Conservation (phyloP, 2,329 filamentous ascomycete species). For the Calonectria leucothoes region DNA sequence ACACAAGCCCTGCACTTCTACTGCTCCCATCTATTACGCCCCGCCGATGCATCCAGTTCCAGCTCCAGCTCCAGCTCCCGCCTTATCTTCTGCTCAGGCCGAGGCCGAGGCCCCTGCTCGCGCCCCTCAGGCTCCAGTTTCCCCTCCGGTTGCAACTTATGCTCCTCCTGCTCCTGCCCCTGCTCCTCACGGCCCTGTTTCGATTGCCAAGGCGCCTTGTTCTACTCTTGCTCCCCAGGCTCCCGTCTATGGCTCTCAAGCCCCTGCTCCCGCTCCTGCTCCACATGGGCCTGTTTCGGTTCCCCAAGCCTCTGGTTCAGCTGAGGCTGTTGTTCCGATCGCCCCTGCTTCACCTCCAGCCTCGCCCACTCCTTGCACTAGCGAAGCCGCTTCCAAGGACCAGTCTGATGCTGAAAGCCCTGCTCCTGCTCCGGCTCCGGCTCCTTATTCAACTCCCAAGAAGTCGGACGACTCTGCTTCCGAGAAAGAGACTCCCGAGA, state of each 20-base stretch:
- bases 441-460: neutral
- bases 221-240: neutral
- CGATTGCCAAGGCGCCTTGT: neutral
- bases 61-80: neutral
- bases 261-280: neutral
- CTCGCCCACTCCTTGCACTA: neutral
- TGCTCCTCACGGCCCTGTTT: neutral
- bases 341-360: neutral
- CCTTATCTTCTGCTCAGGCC: neutral
- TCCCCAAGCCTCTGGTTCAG: neutral
- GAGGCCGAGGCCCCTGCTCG: neutral
- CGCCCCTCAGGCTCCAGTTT: neutral
- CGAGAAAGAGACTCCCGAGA: neutral
- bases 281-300: neutral
- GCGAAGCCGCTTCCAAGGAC: neutral
- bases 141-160: neutral
- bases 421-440: constrained; percentile 21
- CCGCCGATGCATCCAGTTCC: too few species aligned
- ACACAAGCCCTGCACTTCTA: neutral
- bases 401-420: neutral
- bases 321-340: neutral
- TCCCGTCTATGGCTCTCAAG: neutral
- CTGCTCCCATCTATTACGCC: neutral
- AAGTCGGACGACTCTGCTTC: neutral
- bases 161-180: neutral